phyloP scores from a whole-genome alignment of 2,329 filamentous ascomycete species.

The Penicillium sp. region DNA sequence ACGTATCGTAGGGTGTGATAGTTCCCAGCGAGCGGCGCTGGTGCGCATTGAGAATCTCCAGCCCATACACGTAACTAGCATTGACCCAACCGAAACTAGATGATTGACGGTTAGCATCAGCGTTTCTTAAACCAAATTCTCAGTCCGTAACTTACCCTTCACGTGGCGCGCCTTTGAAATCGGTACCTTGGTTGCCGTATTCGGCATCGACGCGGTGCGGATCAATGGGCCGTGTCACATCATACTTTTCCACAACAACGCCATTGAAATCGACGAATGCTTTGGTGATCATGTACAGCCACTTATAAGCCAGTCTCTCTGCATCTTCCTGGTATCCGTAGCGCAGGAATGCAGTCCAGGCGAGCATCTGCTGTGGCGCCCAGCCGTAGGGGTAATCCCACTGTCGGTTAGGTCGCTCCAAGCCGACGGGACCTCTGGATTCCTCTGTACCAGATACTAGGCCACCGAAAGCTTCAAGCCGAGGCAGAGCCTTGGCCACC shows the following conservation, averaged over 20 bases:
- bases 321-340: conserved; percentile 92
- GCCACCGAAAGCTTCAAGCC: conserved; percentile 84
- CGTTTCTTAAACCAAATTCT: neutral
- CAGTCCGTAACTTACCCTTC: conserved; percentile 72
- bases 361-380: conserved; percentile 98
- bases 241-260: conserved; percentile 97
- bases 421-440: conserved; percentile 75
- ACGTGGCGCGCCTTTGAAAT: conserved; percentile 93
- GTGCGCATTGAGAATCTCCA: conserved; percentile 84
- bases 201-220: conserved; percentile 94
- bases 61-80: conserved; percentile 91
- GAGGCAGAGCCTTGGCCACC: conserved; percentile 77
- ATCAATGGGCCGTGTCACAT: conserved; percentile 86
- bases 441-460: conserved; percentile 86
- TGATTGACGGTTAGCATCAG: conserved; percentile 8
- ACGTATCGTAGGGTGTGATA: conserved; percentile 81
- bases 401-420: conserved; percentile 88
- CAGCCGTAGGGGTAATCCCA: conserved; percentile 99
- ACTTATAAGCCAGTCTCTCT: conserved; percentile 88
- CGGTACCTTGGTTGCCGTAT: conserved; percentile 93
- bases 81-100: conserved; percentile 97
- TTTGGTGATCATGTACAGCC: conserved; percentile 98
- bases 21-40: conserved; percentile 87
- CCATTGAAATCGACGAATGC: conserved; percentile 98
- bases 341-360: conserved; percentile 87